Evolutionary conservation across 768 basidiomycete genomes (phyloP), one percentile per base, ranked within the genome.

Genomic region (Russula virescens): DNA sequence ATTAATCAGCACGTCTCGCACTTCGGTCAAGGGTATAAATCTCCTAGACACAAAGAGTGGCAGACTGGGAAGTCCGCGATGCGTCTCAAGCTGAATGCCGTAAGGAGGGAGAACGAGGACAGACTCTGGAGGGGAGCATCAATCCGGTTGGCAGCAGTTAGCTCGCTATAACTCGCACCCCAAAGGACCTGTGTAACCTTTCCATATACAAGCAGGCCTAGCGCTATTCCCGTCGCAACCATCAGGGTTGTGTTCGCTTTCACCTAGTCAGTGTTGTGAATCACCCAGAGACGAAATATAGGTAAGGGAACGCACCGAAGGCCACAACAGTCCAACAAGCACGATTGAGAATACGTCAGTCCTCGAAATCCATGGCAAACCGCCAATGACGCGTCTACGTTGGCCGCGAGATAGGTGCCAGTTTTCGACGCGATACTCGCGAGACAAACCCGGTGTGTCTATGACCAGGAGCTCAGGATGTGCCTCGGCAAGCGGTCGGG

Each of bases 31-130:
- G 8, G 87, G 84, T 64, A 91, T 83, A 71, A 92, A 91, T 5
- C 72, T 81, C 54, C 81, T 79, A 5, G 74, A 71, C 8, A 64
- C 70, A 50, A 64, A 71, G 18, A 76, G 61, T 18, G 74, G 69
- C 1, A 68, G 62, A 16, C 72, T 70, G 11, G 79, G 79, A 35
- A 85, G 70, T 1, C 88, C 90, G 58, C 81, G 76, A 72, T 83
- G 83, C 0, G 83, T 86, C 71, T 91, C 89, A 3, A 92, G 73
- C 69, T 92, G 91, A 46, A 93, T 75, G 13, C 90, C 90, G 57
- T 87, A 82, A 1, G 78, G 75, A 9, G 86, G 85, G 49, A 91
- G 71, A 42, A 87, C 76, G 47, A 90, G 72, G 5, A 91, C 74
- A 21, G 88, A 89, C 74, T 92, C 90, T 91, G 55, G 48, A 46